Base-by-base conservation (phyloP, 2,329 filamentous ascomycete species). In the Dactylonectria macrodidyma region DNA sequence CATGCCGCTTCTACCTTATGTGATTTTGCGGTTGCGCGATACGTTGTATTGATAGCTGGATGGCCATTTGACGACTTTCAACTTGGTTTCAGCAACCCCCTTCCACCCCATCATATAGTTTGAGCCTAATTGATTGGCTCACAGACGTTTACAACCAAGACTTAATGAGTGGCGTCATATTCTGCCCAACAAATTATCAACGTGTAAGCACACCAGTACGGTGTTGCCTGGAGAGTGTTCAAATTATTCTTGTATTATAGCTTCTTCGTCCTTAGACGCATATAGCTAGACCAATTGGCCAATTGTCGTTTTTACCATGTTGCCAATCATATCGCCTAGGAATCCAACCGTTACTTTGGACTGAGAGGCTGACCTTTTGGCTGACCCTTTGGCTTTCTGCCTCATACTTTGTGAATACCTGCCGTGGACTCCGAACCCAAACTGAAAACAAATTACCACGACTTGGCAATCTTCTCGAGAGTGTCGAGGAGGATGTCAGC, bases 401-500 rank as follows among this genome's bases (percentile, higher is more conserved):
- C 2, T 5, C 30, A 8, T 24, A 8, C 9, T 3, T 36, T 22
- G 4, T 50, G 10, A 54, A 36, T 22, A 36, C 16, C 51, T 19
- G n/a, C 51, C 34, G 36, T 54, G 24, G 14, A 57, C 41, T 46
- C 54, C 54, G 36, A 22, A 34, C 22, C 11, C 10, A 41, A 14
- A 19, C 30, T 26, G 26, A 36, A 24, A 3, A 3, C 51, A 34
- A 12, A 8, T 65, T 67, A 80, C 66, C 79, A 74, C 54, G 82
- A 81, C 72, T 83, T 89, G 73, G 90, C 87, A 72, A 95, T 85
- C 86, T 92, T 94, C 86, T 97, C 94, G 73, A 97, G 78, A 26
- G 87, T 88, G 75, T 93, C 94, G 56, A 97, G 81, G 75, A 98
- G 84, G 67, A 97, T 90, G 83, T 97, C 93, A 24, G 92, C 95